Evolutionary conservation across 331 rosid genomes (phyloP).

Genomic region (Pyracantha coccinea): DNA sequence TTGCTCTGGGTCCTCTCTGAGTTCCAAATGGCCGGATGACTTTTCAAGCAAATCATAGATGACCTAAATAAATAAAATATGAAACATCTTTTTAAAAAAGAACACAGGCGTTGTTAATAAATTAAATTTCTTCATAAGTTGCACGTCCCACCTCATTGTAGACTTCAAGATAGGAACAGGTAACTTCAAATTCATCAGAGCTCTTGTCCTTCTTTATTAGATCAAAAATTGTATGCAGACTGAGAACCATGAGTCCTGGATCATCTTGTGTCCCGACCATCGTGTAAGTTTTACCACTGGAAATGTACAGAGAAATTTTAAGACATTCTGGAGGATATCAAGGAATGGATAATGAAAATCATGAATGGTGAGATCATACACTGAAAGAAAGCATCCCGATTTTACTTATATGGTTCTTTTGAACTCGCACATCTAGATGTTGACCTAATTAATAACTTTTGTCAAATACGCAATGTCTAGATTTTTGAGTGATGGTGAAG

Average conservation of each 20-base stretch:
- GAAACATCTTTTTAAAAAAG: neutral
- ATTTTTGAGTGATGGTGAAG: neutral
- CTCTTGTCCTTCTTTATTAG: slow-evolving; percentile 37
- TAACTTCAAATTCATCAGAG: slow-evolving; percentile 50
- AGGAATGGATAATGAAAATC: neutral
- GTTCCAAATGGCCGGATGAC: slow-evolving; percentile 58
- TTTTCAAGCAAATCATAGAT: slow-evolving; percentile 63
- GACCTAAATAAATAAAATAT: slow-evolving; percentile 26
- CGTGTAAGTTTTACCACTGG: slow-evolving; percentile 58
- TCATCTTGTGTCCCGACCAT: slow-evolving; percentile 60
- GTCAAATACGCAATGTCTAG: neutral
- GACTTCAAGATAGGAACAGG: slow-evolving; percentile 66
- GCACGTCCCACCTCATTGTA: slow-evolving; percentile 41
- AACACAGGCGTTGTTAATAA: neutral
- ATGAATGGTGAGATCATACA: neutral
- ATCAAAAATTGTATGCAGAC: slow-evolving; percentile 48
- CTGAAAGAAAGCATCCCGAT: neutral
- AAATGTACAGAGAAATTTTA: neutral
- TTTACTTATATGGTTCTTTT: neutral
- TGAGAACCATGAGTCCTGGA: slow-evolving; percentile 70
- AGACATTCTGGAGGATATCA: neutral
- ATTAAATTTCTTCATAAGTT: neutral
- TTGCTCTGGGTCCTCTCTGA: slow-evolving; percentile 61
- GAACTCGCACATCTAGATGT: neutral
- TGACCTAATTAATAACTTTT: neutral